phyloP scores from a whole-genome alignment of 352 stramenopile genomes.

The Globisporangium nunn region DNA sequence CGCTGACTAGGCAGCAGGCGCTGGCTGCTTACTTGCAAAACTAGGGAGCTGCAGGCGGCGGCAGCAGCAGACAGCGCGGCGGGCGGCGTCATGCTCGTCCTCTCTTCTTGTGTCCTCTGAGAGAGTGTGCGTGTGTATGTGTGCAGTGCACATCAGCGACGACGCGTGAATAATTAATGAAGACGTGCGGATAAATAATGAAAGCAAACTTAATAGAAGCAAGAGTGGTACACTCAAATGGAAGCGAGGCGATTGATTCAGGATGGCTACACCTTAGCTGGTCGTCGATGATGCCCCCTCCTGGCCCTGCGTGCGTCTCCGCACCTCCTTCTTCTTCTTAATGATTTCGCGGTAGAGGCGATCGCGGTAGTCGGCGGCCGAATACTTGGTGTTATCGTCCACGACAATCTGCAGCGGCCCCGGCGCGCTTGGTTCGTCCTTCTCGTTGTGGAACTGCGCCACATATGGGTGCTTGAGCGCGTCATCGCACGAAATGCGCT shows the following conservation, averaged over 20 bases:
- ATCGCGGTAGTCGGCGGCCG: slow-evolving; percentile 90
- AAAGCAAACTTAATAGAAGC: not conserved
- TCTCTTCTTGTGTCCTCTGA: not conserved
- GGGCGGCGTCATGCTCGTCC: not conserved
- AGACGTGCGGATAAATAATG: not conserved
- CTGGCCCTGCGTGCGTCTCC: slow-evolving; percentile 35
- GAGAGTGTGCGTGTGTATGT: not conserved
- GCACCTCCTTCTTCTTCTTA: slow-evolving; percentile 90
- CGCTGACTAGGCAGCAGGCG: not conserved
- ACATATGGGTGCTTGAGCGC: slow-evolving; percentile 92
- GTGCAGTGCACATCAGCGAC: not conserved
- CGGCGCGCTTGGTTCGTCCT: slow-evolving; percentile 83
- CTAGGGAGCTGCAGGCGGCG: not conserved
- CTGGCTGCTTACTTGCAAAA: not conserved
- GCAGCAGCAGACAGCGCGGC: not conserved
- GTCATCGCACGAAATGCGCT: slow-evolving; percentile 82
- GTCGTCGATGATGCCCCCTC: slow-evolving; percentile 3
- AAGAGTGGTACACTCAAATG: not conserved
- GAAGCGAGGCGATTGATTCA: not conserved
- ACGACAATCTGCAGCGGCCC: slow-evolving; percentile 81
- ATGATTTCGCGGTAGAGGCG: slow-evolving; percentile 91
- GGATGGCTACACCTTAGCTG: not conserved
- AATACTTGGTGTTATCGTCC: slow-evolving; percentile 94
- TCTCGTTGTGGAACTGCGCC: slow-evolving; percentile 93
- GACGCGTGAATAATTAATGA: not conserved